Evolutionary conservation across 2,329 filamentous ascomycete species (phyloP).

Genomic region (Acephala macrosclerotiorum): DNA sequence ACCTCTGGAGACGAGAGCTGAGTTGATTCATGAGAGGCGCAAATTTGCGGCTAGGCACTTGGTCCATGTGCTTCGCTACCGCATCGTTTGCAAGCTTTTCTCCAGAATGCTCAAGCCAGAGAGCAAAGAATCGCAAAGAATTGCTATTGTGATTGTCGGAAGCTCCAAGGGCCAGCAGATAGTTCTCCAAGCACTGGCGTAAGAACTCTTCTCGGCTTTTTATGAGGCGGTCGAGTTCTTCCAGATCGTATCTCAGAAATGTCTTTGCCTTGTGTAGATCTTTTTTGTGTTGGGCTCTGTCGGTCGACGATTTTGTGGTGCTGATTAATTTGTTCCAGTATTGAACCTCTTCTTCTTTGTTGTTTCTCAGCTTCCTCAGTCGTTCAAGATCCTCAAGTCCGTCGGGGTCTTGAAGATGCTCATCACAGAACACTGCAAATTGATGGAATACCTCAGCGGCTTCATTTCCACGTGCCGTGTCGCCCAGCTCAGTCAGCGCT

Average conservation of each 20-base stretch:
- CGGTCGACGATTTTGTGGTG: slow-evolving; percentile 52
- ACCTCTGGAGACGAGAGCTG: slow-evolving; percentile 85
- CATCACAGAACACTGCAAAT: slow-evolving; percentile 94
- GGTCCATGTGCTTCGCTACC: slow-evolving; percentile 71
- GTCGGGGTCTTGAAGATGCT: slow-evolving; percentile 88
- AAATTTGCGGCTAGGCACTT: slow-evolving; percentile 91
- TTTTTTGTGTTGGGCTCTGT: slow-evolving; percentile 62
- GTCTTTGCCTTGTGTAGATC: slow-evolving; percentile 77
- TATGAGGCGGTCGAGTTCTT: slow-evolving; percentile 82
- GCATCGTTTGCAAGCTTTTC: slow-evolving; percentile 79
- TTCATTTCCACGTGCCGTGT: slow-evolving; percentile 70
- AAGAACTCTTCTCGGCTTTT: slow-evolving; percentile 82
- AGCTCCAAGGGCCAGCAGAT: slow-evolving; percentile 82
- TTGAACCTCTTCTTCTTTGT: slow-evolving; percentile 80
- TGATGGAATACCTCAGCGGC: slow-evolving; percentile 92
- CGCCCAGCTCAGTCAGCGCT: slow-evolving; percentile 82
- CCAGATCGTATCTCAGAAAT: slow-evolving; percentile 90
- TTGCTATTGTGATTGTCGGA: slow-evolving; percentile 92
- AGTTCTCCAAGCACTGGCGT: slow-evolving; percentile 91
- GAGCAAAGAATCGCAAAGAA: slow-evolving; percentile 86
- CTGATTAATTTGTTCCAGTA: slow-evolving; percentile 70
- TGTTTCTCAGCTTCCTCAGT: slow-evolving; percentile 78
- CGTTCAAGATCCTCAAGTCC: slow-evolving; percentile 84
- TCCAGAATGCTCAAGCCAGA: slow-evolving; percentile 92
- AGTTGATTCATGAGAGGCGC: slow-evolving; percentile 94